phyloP scores from a whole-genome alignment of 2,329 filamentous ascomycete species.

The Malbranchea zuffiana region DNA sequence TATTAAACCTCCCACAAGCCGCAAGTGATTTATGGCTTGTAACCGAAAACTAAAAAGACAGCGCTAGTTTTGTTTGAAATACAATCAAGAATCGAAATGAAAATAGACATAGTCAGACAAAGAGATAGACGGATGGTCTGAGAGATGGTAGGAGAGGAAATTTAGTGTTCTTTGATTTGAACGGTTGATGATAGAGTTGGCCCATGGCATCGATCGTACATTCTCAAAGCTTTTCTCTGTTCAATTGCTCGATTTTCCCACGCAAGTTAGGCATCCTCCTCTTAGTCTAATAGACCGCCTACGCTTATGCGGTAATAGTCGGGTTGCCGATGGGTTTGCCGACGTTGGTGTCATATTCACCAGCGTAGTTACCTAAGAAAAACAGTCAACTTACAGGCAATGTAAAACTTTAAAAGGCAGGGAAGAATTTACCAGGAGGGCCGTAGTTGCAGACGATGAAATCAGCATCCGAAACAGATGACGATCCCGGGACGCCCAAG shows the following conservation, averaged over 20 bases:
- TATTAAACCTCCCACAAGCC: no score
- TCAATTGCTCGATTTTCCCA: no score
- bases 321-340: slow-evolving; percentile 30
- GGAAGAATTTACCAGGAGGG: slow-evolving; percentile 51
- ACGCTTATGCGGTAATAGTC: slow-evolving; percentile 22
- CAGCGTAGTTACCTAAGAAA: slow-evolving; percentile 43
- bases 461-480: slow-evolving; percentile 39
- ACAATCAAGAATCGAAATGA: no score
- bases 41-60: no score
- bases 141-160: background rate
- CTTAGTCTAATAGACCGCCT: no score
- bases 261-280: no score
- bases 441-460: slow-evolving; percentile 87
- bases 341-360: slow-evolving; percentile 46
- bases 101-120: slow-evolving; percentile 8
- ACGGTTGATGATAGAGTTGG: no score
- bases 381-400: slow-evolving; percentile 7
- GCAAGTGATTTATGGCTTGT: no score
- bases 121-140: background rate
- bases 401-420: background rate
- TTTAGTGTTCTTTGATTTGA: no score
- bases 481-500: slow-evolving; percentile 32
- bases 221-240: no score
- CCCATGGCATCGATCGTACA: no score
- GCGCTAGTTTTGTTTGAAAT: no score